Evolutionary conservation across 1,284 basidiomycete species (phyloP).

Genomic region (Hemileccinum hortonii): DNA sequence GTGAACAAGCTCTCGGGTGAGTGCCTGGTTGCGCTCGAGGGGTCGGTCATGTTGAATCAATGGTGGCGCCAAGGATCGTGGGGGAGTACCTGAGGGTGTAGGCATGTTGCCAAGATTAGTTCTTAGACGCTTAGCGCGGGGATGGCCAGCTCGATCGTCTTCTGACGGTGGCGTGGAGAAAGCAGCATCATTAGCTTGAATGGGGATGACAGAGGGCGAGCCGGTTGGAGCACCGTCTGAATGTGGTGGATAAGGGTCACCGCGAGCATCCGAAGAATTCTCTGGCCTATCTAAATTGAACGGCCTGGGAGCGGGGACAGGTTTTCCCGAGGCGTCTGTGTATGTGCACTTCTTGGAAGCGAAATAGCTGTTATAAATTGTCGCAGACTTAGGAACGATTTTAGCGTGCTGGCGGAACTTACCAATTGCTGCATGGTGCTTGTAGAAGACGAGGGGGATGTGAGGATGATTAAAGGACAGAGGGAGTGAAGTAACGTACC

Average conservation of each 20-base stretch:
- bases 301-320: slow-evolving; percentile 67
- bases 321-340: slow-evolving; percentile 73
- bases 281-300: slow-evolving; percentile 28
- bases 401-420: slow-evolving; percentile 19
- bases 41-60: slow-evolving; percentile 31
- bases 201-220: slow-evolving; percentile 16
- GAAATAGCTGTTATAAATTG: slow-evolving; percentile 54
- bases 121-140: slow-evolving; percentile 27
- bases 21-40: slow-evolving; percentile 55
- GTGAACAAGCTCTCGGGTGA: slow-evolving; percentile 72
- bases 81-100: slow-evolving; percentile 40
- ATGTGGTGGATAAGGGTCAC: slow-evolving; percentile 15
- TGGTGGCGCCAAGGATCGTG: slow-evolving; percentile 38
- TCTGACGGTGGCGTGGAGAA: slow-evolving; percentile 23
- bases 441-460: slow-evolving; percentile 12
- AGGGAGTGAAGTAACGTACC: slow-evolving; percentile 44
- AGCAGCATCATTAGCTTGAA: slow-evolving; percentile 18
- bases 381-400: slow-evolving; percentile 4
- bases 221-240: slow-evolving; percentile 13
- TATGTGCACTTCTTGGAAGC: slow-evolving; percentile 79
- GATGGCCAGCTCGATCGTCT: slow-evolving; percentile 28
- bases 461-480: slow-evolving; percentile 15
- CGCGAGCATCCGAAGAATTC: slow-evolving; percentile 19
- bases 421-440: slow-evolving; percentile 84
- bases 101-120: slow-evolving; percentile 15